Base-by-base conservation (phyloP, 2,329 filamentous ascomycete species). In the Aspergillus brunneoviolaceus region DNA sequence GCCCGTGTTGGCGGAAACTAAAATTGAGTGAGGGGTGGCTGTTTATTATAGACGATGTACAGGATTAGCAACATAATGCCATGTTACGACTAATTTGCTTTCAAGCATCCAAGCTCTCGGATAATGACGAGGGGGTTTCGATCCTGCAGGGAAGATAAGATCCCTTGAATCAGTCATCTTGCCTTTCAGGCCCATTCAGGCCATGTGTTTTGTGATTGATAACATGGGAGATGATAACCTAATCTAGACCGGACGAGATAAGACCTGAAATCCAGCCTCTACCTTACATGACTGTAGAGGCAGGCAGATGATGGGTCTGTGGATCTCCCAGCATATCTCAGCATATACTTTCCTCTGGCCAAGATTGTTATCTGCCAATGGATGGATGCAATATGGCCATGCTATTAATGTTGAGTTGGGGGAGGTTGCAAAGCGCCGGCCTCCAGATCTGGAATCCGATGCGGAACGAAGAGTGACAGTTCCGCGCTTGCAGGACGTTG, bases 1-100 rank as follows among this genome's bases (percentile, higher is more conserved):
- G 72, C 72, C 50, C 72, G 77, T 51, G 67, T 78, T 45, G 67
- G 68, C 2, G 66, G 61, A 29, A 54, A 64, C 25, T 61, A 58
- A 54, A 21, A 23, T 25, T 14, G 45, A 23, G 25, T 21, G 16
- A 48, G 16, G 12, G 12, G 11, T 9, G 21, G 14, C 4, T 14
- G 25, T 33, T 47, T 35, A 25, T 25, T 42, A 31, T n/a, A 29
- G 33, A 47, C 33, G 16, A 51, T 57, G 25, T 49, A 50, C 16
- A 47, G 16, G 19, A 35, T 12, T 52, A 16, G 39, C 39, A 45
- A 16, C 39, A 45, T 45, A 45, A 45, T 45, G 39, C 39, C 39
- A 45, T 48, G 52, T 45, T 29, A 31, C 42, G 14, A 48, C 39
- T 12, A 29, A 48, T 33, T 27, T 31, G 52, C 14, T 35, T 7